These are phyloP conservation scores for Entomortierella parvispora DNA, from an alignment of 192 early-diverging fungal species.

Conservation along the genomic window DNA sequence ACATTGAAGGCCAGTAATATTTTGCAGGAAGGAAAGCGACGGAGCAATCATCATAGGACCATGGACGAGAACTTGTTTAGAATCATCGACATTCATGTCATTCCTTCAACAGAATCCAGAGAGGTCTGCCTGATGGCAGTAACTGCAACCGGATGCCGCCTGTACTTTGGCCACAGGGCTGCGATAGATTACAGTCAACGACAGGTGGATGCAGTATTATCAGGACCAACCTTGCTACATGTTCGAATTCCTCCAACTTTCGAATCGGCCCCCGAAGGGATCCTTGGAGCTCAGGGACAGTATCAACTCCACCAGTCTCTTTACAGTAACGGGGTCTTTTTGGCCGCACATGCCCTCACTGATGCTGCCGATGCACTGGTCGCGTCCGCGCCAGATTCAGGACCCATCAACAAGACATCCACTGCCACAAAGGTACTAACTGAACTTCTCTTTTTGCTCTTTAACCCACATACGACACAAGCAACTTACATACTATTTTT, in stretches of 20 bases:
- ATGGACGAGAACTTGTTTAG: conserved; percentile 60
- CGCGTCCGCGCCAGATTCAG: conserved; percentile 70
- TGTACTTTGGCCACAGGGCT: conserved; percentile 74
- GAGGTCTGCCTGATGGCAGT: conserved; percentile 79
- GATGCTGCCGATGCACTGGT: conserved; percentile 80
- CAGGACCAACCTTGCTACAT: conserved; percentile 66
- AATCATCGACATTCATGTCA: conserved; percentile 80
- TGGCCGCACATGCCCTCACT: conserved; percentile 71
- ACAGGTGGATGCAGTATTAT: conserved; percentile 7
- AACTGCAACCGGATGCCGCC: conserved; percentile 77
- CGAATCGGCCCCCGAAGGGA: conserved; percentile 39
- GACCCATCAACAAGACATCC: conserved; percentile 55
- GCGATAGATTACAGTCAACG: conserved; percentile 32
- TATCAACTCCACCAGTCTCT: conserved; percentile 68
- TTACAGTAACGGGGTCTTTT: conserved; percentile 73
- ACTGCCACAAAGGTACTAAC: conserved; percentile 31
- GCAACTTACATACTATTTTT: not conserved
- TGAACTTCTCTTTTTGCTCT: not conserved
- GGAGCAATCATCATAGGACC: conserved; percentile 45
- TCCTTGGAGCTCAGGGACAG: conserved; percentile 35
- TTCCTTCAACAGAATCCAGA: conserved; percentile 71
- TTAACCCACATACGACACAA: too few relatives aligned
- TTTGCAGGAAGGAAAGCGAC: conserved; percentile 36
- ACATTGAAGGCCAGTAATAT: conserved; percentile 22
- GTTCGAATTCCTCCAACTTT: conserved; percentile 74